phyloP scores from a whole-genome alignment of 345 rosid species.

The Triadica sebifera region DNA sequence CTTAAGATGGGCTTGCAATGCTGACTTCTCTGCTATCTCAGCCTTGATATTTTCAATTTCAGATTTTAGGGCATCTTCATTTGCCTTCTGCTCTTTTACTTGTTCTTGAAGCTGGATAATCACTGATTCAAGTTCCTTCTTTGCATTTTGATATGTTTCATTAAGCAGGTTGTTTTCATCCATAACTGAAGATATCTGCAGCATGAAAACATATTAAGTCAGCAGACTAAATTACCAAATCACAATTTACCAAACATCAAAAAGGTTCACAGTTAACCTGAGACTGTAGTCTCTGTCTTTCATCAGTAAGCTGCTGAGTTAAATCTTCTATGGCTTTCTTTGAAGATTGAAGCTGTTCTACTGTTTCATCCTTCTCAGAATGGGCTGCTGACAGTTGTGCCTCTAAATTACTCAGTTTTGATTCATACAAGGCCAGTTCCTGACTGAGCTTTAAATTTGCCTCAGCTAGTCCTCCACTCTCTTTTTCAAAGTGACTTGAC shows the following conservation, averaged over 20 bases:
- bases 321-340: constrained; percentile 63
- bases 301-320: constrained; percentile 55
- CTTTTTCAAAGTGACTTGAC: constrained; percentile 62
- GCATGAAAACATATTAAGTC: constrained; percentile 9
- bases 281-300: constrained; percentile 62
- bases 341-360: constrained; percentile 58
- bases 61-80: constrained; percentile 38
- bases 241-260: not conserved
- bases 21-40: constrained; percentile 43
- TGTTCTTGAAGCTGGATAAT: constrained; percentile 60
- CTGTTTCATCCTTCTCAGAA: constrained; percentile 59
- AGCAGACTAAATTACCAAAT: constrained; percentile 7
- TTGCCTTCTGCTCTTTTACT: constrained; percentile 47
- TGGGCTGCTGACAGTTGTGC: constrained; percentile 46
- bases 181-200: constrained; percentile 63
- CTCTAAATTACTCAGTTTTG: constrained; percentile 56
- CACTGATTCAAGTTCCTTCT: constrained; percentile 65
- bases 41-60: constrained; percentile 53
- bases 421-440: constrained; percentile 64
- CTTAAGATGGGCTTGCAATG: constrained; percentile 49
- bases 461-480: constrained; percentile 69
- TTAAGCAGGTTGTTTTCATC: constrained; percentile 70
- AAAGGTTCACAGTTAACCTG: constrained; percentile 54
- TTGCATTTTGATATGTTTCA: constrained; percentile 57
- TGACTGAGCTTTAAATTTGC: constrained; percentile 70